Evolutionary conservation across 495 filamentous ascomycete genomes (phyloP).

Genomic region (Penicillium malachiteum): DNA sequence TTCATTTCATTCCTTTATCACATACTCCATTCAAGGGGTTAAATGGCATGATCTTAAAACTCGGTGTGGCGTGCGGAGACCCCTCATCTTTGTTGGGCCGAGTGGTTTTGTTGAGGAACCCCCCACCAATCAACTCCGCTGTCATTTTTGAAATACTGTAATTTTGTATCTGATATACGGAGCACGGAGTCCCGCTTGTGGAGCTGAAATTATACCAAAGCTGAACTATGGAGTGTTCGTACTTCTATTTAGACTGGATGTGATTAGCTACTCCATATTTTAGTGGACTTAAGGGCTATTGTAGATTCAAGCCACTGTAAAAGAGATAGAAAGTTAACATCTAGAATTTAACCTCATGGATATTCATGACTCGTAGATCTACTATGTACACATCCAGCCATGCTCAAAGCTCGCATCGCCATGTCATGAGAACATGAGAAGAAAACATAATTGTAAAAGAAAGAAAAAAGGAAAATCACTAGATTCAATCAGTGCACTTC

Average conservation of each 20-base stretch:
- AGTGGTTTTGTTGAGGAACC: conserved; percentile 24
- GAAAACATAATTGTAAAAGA: background rate
- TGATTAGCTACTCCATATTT: background rate
- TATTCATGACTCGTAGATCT: conserved; percentile 22
- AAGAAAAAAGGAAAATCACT: background rate
- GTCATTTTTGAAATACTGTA: conserved; percentile 13
- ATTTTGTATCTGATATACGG: background rate
- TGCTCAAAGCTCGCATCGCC: background rate
- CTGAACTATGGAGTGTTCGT: background rate
- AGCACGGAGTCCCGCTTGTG: background rate
- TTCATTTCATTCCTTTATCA: too few relatives aligned
- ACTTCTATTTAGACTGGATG: background rate
- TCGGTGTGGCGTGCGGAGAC: background rate
- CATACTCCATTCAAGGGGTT: too few relatives aligned
- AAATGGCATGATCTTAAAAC: background rate
- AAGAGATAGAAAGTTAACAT: too few relatives aligned
- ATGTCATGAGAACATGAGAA: background rate
- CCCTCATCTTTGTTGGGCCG: conserved; percentile 16
- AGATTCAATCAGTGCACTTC: conserved; percentile 13
- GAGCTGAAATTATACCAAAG: background rate
- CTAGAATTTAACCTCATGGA: too few relatives aligned
- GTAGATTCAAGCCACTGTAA: too few relatives aligned
- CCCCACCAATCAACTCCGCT: conserved; percentile 12
- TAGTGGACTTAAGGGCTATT: too few relatives aligned
- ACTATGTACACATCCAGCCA: conserved; percentile 1